Conservation (phyloP, 148 eudicot genomes). For the Oxyria digyna region DNA sequence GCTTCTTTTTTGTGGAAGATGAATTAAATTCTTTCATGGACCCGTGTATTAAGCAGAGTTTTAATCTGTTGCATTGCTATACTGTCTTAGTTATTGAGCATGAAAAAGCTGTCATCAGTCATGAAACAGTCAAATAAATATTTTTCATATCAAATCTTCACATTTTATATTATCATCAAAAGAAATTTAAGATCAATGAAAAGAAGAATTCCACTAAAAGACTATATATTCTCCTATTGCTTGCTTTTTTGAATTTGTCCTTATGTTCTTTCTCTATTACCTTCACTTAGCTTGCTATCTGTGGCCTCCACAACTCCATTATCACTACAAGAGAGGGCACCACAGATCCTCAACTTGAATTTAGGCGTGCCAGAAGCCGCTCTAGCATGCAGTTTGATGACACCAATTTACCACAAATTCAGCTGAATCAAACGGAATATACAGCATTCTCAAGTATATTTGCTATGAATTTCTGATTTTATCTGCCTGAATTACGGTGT, state of each 20-base stretch:
- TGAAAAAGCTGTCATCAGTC: background rate
- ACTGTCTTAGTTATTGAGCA: no score
- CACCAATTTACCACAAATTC: background rate
- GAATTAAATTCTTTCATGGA: no score
- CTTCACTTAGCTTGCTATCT: background rate
- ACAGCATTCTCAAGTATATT: background rate
- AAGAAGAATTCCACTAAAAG: conserved; percentile 3
- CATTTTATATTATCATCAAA: background rate
- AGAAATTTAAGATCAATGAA: background rate
- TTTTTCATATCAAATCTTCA: background rate
- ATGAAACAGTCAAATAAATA: background rate
- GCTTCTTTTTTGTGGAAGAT: no score
- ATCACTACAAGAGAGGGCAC: background rate
- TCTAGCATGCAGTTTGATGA: no score
- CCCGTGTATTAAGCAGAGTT: no score
- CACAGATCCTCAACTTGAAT: background rate
- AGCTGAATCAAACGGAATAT: background rate
- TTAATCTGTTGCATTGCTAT: no score
- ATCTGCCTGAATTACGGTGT: no score
- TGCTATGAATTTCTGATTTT: no score
- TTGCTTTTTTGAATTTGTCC: background rate
- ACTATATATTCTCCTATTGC: background rate
- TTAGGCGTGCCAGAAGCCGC: background rate
- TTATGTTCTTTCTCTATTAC: background rate
- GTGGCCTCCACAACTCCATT: conserved; percentile 2